Evolutionary conservation across 129 eudicot genomes (phyloP).

Genomic region (Scalesia atractyloides): DNA sequence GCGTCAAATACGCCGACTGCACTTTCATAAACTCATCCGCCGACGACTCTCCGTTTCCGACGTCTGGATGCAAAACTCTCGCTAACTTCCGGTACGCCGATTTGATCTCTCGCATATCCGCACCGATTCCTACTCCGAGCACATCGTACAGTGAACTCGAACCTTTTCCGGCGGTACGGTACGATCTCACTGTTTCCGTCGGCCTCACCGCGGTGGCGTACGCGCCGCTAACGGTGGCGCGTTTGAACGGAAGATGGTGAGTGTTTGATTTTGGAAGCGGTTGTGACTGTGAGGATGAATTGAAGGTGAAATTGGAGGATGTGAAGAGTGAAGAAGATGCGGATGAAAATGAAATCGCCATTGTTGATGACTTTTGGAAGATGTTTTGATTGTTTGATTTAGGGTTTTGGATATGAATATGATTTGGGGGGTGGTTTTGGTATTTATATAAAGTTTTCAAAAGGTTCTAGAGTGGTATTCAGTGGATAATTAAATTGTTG

Average conservation of each 20-base stretch:
- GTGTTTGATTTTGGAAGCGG: background rate
- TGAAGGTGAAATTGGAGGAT: slow-evolving; percentile 23
- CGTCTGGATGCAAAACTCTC: slow-evolving; percentile 71
- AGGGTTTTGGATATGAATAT: background rate
- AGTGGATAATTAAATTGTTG: no score
- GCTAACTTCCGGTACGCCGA: slow-evolving; percentile 70
- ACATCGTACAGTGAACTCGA: slow-evolving; percentile 56
- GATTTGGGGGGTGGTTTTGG: no score
- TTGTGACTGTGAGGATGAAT: background rate
- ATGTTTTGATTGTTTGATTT: background rate
- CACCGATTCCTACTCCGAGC: slow-evolving; percentile 58
- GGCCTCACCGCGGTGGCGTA: slow-evolving; percentile 38
- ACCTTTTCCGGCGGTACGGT: background rate
- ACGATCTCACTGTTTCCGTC: slow-evolving; percentile 3
- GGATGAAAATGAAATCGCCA: slow-evolving; percentile 13
- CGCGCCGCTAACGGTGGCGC: slow-evolving; percentile 33
- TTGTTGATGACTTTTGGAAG: background rate
- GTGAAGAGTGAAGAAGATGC: slow-evolving; percentile 19
- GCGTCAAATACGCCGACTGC: slow-evolving; percentile 64
- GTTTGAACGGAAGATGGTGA: background rate
- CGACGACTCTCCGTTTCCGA: slow-evolving; percentile 30
- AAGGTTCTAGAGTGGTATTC: no score
- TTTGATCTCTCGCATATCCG: slow-evolving; percentile 64
- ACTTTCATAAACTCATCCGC: slow-evolving; percentile 62
- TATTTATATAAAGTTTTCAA: no score